Evolutionary conservation across 2,329 filamentous ascomycete species (phyloP), one percentile per base, ranked within the genome.

Genomic region (Sphaerulina vaccinii): DNA sequence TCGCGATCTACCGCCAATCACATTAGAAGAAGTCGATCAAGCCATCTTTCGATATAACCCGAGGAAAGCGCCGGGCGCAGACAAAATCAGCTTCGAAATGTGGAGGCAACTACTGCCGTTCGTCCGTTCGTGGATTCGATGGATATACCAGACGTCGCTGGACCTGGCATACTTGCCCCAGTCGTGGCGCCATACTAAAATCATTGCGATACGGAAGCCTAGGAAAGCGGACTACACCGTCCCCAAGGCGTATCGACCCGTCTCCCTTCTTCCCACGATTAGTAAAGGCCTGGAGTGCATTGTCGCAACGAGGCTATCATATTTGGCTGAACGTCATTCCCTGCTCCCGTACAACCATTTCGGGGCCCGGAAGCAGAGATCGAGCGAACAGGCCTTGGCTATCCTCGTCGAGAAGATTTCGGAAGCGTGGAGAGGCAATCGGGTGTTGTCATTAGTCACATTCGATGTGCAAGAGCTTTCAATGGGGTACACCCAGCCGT

Each of bases 201-300:
- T n/a, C n/a, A n/a, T n/a, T n/a, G n/a, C n/a, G n/a, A n/a, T n/a
- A n/a, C n/a, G n/a, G n/a, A n/a, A n/a, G n/a, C 60, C 51, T 13
- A 54, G 56, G 24, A 67, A 68, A 52, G 42, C 51, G n/a, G 49
- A 65, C 43, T 69, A 68, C 51, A 60, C 48, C 5, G 41, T 49
- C 36, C 54, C 58, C 0, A 69, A 65, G 39, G 37, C 51, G 29
- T 68, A 68, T 51, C 38, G 58, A 9, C 65, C 61, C 2, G 65
- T 64, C 21, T 60, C 61, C 48, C 19, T 66, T 2, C 49, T 67
- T 2, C 62, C 65, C 49, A 69, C 62, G 4, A 51, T 64, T 6
- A 60, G 65, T 16, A 69, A 69, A 38, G 51, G 58, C 3, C 55
- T 70, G 16, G 66, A 69, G 11, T 40, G 53, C 27, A 49, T 68